phyloP scores from a whole-genome alignment of 768 basidiomycete species.

The Russula olivacea region DNA sequence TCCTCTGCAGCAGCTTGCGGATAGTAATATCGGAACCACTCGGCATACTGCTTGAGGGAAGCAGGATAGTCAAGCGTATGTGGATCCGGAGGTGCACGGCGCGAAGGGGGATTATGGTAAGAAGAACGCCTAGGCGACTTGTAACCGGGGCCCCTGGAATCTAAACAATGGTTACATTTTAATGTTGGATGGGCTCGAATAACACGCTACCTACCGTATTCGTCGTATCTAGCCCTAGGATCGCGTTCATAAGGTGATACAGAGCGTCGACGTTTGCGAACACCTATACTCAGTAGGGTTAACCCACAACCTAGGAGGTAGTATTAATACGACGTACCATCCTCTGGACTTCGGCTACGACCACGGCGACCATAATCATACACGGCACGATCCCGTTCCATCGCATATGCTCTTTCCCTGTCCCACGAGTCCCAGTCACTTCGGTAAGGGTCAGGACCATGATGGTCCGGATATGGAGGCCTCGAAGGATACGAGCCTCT shows the following conservation, averaged over 20 bases:
- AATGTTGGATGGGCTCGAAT: conserved; percentile 18
- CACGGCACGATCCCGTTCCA: conserved; percentile 62
- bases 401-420: conserved; percentile 62
- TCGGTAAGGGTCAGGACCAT: conserved; percentile 54
- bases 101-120: conserved; percentile 43
- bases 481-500: conserved; percentile 48
- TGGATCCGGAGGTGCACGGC: conserved; percentile 67
- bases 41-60: conserved; percentile 75
- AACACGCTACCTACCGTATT: conserved; percentile 54
- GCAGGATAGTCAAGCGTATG: conserved; percentile 79
- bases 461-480: conserved; percentile 51
- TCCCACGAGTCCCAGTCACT: conserved; percentile 68
- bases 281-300: conserved; percentile 38
- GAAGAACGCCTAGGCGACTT: conserved; percentile 55
- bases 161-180: conserved; percentile 43
- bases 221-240: conserved; percentile 76
- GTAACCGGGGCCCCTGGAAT: conserved; percentile 59
- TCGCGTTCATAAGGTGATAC: conserved; percentile 77
- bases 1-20: conserved; percentile 76
- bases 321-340: conserved; percentile 39
- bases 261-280: conserved; percentile 72
- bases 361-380: conserved; percentile 67
- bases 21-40: conserved; percentile 78
- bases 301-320: neutral
- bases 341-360: conserved; percentile 79